These are phyloP conservation scores for Russula olivacea DNA, from an alignment of 768 basidiomycete species.

Conservation along the genomic window DNA sequence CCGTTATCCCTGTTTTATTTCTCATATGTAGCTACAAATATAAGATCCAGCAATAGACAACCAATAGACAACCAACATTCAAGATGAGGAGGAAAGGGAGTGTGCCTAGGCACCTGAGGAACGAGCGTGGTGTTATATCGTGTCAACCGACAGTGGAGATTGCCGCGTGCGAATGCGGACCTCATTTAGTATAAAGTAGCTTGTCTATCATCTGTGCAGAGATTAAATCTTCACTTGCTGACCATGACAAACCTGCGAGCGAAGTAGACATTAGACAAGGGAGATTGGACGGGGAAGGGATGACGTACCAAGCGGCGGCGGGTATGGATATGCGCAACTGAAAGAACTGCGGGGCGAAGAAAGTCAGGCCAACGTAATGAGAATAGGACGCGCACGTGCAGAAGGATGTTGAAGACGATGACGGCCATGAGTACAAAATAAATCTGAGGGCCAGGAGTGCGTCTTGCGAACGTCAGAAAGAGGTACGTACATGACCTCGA, in stretches of 20 bases:
- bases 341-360: too few relatives aligned
- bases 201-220: background rate
- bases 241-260: conserved; percentile 60
- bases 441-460: conserved; percentile 82
- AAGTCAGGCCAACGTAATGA: background rate
- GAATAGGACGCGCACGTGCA: conserved; percentile 37
- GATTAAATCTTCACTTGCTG: conserved; percentile 45
- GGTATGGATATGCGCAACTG: conserved; percentile 61
- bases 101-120: conserved; percentile 80
- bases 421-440: conserved; percentile 84
- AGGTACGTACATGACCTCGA: conserved; percentile 91
- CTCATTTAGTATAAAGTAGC: background rate
- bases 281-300: conserved; percentile 11
- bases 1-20: too few relatives aligned
- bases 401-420: conserved; percentile 78
- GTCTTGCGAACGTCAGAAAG: conserved; percentile 78
- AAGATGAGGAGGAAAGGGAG: conserved; percentile 85
- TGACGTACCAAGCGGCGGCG: conserved; percentile 66
- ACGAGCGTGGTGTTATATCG: conserved; percentile 83
- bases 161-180: conserved; percentile 37
- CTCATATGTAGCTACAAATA: too few relatives aligned
- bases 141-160: conserved; percentile 90
- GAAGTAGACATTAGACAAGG: background rate
- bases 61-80: too few relatives aligned
- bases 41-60: too few relatives aligned